These are phyloP conservation scores for Malus fusca DNA, from an alignment of 306 rosid species.

Conservation along the genomic window DNA sequence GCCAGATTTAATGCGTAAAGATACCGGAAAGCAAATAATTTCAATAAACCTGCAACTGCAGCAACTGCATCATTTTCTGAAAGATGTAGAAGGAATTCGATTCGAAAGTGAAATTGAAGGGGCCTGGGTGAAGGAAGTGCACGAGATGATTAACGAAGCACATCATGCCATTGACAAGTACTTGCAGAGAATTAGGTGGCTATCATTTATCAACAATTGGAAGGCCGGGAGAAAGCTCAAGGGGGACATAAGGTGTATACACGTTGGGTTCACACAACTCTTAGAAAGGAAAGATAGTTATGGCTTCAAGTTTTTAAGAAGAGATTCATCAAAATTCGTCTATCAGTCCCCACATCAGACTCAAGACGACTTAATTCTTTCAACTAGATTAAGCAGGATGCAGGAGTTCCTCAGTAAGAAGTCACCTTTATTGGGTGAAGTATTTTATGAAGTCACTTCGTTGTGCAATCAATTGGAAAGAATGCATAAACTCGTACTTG, in stretches of 20 bases:
- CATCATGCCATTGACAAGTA: background rate
- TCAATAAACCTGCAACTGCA: constrained; percentile 4
- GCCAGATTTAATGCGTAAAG: background rate
- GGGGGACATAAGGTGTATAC: background rate
- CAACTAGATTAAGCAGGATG: background rate
- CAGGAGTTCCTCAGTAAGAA: background rate
- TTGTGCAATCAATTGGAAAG: background rate
- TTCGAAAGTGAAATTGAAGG: constrained; percentile 21
- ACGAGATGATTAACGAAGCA: constrained; percentile 3
- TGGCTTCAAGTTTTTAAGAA: background rate
- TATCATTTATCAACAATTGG: background rate
- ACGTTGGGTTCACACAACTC: background rate
- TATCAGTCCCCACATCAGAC: background rate
- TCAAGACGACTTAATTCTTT: background rate
- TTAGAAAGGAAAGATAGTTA: background rate
- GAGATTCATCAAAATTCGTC: background rate
- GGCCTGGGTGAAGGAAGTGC: constrained; percentile 19
- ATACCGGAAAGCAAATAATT: background rate
- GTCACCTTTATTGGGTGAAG: background rate
- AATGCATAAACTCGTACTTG: background rate
- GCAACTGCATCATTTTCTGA: constrained; percentile 17
- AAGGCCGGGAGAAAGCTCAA: background rate
- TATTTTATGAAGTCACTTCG: background rate
- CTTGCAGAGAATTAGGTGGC: background rate
- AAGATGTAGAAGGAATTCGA: constrained; percentile 11